A percentile compares a stretch with the other conserved stretches of the same genome.
These are phyloP conservation scores for Penicillium sclerotiorum DNA, from an alignment of 2,329 filamentous ascomycete genomes.

Conservation along the genomic window DNA sequence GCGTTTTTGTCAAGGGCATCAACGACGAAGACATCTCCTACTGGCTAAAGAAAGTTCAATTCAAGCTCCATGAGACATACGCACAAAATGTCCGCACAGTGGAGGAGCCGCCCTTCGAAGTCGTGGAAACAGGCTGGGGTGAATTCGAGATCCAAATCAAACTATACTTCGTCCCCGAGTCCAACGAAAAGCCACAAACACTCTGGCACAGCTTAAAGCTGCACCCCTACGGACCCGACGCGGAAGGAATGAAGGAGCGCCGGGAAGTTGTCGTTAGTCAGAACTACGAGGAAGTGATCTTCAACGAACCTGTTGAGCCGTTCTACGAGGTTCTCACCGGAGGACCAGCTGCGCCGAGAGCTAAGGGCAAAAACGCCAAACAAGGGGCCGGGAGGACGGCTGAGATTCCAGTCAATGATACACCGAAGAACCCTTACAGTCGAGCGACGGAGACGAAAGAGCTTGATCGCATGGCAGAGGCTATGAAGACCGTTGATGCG, in stretches of 20 bases:
- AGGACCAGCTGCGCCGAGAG: constrained; percentile 63
- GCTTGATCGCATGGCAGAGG: constrained; percentile 63
- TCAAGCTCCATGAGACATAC: constrained; percentile 97
- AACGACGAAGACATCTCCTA: constrained; percentile 90
- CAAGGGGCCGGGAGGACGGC: constrained; percentile 65
- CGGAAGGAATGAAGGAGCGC: constrained; percentile 71
- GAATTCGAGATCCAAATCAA: constrained; percentile 97
- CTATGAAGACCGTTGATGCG: constrained; percentile 61
- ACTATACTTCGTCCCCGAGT: constrained; percentile 86
- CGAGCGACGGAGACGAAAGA: constrained; percentile 71
- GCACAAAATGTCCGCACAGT: constrained; percentile 85
- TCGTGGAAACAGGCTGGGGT: constrained; percentile 94
- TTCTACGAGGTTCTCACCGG: constrained; percentile 86
- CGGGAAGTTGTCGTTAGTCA: constrained; percentile 71
- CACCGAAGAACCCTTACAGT: constrained; percentile 72
- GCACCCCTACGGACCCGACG: constrained; percentile 81
- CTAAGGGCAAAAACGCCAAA: constrained; percentile 60
- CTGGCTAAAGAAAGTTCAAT: constrained; percentile 96
- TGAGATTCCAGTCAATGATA: constrained; percentile 70
- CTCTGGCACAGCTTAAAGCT: constrained; percentile 89
- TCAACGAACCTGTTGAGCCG: constrained; percentile 93
- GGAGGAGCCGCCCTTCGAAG: constrained; percentile 78
- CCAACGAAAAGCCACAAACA: constrained; percentile 92
- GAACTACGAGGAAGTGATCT: constrained; percentile 90
- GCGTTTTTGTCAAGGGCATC: constrained; percentile 87